A percentile compares a stretch with the other conserved stretches of the same genome.
phyloP scores from a whole-genome alignment of 2,329 filamentous ascomycete species.

The Myriosclerotinia duriaeana region DNA sequence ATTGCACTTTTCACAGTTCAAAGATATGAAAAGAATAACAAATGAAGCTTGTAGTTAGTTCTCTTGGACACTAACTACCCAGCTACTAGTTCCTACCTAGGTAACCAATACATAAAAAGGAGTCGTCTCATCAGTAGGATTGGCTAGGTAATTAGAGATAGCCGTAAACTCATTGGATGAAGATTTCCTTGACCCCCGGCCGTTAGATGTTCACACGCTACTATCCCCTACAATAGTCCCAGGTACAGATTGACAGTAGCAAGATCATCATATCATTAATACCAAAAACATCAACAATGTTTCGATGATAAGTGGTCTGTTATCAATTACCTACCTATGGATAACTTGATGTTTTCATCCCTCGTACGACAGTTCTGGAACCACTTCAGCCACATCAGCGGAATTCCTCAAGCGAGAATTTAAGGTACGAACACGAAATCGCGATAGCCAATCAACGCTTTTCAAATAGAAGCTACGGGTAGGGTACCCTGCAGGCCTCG shows the following conservation, averaged over 20 bases:
- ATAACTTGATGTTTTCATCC: background rate
- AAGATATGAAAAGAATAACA: background rate
- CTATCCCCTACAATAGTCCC: background rate
- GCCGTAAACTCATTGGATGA: background rate
- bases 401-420: slow-evolving; percentile 7
- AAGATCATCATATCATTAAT: slow-evolving; percentile 11
- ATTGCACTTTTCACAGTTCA: background rate
- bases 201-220: background rate
- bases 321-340: background rate
- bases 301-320: slow-evolving; percentile 11
- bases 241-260: background rate
- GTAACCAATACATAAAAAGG: background rate
- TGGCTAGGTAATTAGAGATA: background rate
- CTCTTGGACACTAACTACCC: background rate
- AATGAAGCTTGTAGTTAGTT: background rate
- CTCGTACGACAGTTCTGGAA: slow-evolving; percentile 17
- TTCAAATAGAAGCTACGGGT: slow-evolving; percentile 11
- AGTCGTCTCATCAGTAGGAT: background rate
- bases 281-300: background rate
- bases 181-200: background rate
- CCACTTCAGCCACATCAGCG: slow-evolving; percentile 8
- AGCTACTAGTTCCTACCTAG: background rate
- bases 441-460: slow-evolving; percentile 12
- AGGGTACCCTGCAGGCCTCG: background rate
- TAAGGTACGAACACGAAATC: slow-evolving; percentile 20